Conservation (phyloP, 2,329 filamentous ascomycete genomes). For the Colletotrichum melonis region DNA sequence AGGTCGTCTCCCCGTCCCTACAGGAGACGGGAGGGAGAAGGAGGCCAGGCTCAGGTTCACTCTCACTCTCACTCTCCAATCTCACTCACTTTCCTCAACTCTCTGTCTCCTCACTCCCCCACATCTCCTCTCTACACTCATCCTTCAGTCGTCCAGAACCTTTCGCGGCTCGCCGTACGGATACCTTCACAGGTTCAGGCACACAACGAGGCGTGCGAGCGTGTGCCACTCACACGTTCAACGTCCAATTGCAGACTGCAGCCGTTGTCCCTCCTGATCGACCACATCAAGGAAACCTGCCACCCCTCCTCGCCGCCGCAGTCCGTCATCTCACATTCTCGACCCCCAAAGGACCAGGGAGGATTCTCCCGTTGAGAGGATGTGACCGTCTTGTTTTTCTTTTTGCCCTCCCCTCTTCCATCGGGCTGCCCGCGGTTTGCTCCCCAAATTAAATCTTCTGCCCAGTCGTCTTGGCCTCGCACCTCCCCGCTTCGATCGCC, state of each 20-base stretch:
- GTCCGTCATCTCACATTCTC: conserved; percentile 18
- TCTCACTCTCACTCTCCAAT: no score
- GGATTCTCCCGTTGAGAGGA: background rate
- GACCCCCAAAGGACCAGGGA: background rate
- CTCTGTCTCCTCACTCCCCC: background rate
- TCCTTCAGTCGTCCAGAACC: background rate
- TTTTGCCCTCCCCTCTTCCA: background rate
- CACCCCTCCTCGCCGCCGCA: background rate
- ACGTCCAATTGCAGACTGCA: conserved; percentile 8
- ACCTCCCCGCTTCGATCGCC: conserved; percentile 5
- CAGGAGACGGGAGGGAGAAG: no score
- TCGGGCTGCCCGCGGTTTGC: conserved; percentile 5
- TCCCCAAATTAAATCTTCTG: background rate
- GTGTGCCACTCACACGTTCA: background rate
- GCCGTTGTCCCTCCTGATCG: background rate
- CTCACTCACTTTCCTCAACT: background rate
- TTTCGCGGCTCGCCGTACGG: background rate
- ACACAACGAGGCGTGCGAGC: background rate
- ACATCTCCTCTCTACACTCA: background rate
- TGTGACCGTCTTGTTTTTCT: background rate
- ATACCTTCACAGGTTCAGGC: background rate
- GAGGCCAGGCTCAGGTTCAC: no score
- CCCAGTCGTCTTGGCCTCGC: background rate
- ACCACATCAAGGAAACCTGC: conserved; percentile 1
- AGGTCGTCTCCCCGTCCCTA: background rate